Evolutionary conservation across 2,329 filamentous ascomycete genomes (phyloP).

Genomic region (Septoria petroselini): DNA sequence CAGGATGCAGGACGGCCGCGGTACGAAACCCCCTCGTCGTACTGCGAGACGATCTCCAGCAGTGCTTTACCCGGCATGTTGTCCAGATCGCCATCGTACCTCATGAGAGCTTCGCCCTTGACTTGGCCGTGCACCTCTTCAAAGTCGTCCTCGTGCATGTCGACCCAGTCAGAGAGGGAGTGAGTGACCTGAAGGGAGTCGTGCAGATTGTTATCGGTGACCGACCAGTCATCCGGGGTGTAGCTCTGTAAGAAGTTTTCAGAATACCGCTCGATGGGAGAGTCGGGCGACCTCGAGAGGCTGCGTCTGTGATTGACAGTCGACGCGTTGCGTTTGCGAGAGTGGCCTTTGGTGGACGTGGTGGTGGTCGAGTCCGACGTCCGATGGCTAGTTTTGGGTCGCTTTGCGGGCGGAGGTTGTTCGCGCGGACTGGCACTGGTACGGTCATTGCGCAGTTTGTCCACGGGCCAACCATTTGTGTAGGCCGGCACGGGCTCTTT

Average conservation of each 20-base stretch:
- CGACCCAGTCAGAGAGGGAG: slow-evolving; percentile 73
- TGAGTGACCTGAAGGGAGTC: slow-evolving; percentile 72
- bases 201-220: slow-evolving; percentile 71
- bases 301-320: slow-evolving; percentile 63
- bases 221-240: slow-evolving; percentile 48
- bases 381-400: slow-evolving; percentile 77
- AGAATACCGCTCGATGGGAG: slow-evolving; percentile 35
- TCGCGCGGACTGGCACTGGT: slow-evolving; percentile 53
- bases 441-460: slow-evolving; percentile 57
- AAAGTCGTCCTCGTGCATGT: slow-evolving; percentile 59
- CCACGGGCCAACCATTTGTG: slow-evolving; percentile 62
- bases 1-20: slow-evolving; percentile 64
- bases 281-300: slow-evolving; percentile 67
- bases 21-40: slow-evolving; percentile 48
- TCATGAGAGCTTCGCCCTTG: slow-evolving; percentile 67
- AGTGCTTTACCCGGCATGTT: slow-evolving; percentile 52
- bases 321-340: slow-evolving; percentile 60
- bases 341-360: slow-evolving; percentile 51
- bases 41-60: slow-evolving; percentile 53
- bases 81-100: slow-evolving; percentile 55
- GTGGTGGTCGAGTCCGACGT: slow-evolving; percentile 70
- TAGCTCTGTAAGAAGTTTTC: slow-evolving; percentile 67
- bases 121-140: slow-evolving; percentile 44
- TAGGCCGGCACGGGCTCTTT: slow-evolving; percentile 62
- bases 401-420: slow-evolving; percentile 65